Evolutionary conservation across 2,329 filamentous ascomycete genomes (phyloP).

Genomic region (Aspergillus tubingensis): DNA sequence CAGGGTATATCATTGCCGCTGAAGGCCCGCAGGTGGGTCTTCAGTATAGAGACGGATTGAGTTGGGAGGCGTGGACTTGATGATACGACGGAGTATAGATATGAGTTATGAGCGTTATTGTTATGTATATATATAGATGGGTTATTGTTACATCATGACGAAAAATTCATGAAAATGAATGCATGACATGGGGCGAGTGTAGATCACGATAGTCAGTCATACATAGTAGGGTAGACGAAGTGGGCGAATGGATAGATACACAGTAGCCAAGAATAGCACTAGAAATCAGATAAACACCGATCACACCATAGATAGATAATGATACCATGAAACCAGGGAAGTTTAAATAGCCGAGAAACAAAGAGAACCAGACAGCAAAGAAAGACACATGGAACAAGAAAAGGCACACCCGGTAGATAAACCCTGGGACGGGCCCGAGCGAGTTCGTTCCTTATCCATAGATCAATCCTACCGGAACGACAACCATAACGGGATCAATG

Average conservation of each 20-base stretch:
- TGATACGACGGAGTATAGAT: too few relatives aligned
- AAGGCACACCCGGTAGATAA: not conserved
- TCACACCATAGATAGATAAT: not conserved
- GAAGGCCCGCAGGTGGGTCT: constrained; percentile 36
- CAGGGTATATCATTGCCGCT: constrained; percentile 38
- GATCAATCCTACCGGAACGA: not conserved
- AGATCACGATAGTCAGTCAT: too few relatives aligned
- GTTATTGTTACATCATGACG: not conserved
- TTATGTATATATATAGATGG: not conserved
- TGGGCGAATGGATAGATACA: too few relatives aligned
- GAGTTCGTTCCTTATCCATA: not conserved
- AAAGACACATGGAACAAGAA: not conserved
- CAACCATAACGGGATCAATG: not conserved
- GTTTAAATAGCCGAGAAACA: not conserved
- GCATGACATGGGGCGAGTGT: too few relatives aligned
- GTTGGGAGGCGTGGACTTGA: constrained; percentile 21
- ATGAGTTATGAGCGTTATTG: not conserved
- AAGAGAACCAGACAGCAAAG: not conserved
- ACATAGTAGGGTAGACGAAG: too few relatives aligned
- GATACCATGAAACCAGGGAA: not conserved
- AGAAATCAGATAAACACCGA: not conserved
- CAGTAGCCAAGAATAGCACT: not conserved
- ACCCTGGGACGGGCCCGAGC: not conserved
- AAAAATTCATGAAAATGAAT: not conserved
- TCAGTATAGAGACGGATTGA: constrained; percentile 17